phyloP scores from a whole-genome alignment of 306 rosid species.

The Psophocarpus tetragonolobus region DNA sequence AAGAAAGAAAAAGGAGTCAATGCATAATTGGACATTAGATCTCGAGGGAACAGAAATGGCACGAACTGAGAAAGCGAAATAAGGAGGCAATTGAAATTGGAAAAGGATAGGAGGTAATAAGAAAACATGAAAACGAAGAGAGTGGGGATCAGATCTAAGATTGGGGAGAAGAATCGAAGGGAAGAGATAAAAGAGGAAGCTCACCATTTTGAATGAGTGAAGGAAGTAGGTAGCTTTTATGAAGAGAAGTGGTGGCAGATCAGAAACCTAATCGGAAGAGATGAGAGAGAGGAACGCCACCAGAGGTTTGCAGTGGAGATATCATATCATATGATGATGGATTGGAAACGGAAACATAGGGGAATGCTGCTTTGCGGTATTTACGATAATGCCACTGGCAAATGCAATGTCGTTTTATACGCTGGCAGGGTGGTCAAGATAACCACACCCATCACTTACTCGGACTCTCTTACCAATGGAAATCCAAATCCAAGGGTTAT shows the following conservation, averaged over 20 bases:
- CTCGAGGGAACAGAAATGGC: constrained; percentile 41
- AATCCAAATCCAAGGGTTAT: too few species aligned
- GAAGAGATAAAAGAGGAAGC: constrained; percentile 40
- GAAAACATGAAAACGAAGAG: constrained; percentile 48
- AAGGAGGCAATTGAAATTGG: constrained; percentile 23
- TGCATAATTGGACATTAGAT: constrained; percentile 48
- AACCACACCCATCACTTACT: too few species aligned
- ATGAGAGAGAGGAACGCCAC: constrained; percentile 1
- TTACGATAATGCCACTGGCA: too few species aligned
- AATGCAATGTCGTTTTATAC: too few species aligned
- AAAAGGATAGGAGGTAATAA: constrained; percentile 15
- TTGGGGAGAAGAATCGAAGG: constrained; percentile 31
- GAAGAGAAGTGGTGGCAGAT: constrained; percentile 34
- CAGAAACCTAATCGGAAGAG: constrained; percentile 41
- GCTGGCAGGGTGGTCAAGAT: too few species aligned
- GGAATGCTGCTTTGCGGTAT: constrained; percentile 43
- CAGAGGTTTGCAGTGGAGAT: constrained; percentile 28
- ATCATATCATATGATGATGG: constrained; percentile 12
- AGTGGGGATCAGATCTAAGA: constrained; percentile 68
- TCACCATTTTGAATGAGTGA: constrained; percentile 74
- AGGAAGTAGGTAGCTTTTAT: constrained; percentile 23
- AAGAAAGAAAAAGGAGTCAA: constrained; percentile 45
- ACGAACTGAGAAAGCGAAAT: constrained; percentile 26
- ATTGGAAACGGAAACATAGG: constrained; percentile 30
- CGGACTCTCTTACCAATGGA: too few species aligned